Conservation (phyloP, 495 filamentous ascomycete species). For the Parathielavia appendiculata region DNA sequence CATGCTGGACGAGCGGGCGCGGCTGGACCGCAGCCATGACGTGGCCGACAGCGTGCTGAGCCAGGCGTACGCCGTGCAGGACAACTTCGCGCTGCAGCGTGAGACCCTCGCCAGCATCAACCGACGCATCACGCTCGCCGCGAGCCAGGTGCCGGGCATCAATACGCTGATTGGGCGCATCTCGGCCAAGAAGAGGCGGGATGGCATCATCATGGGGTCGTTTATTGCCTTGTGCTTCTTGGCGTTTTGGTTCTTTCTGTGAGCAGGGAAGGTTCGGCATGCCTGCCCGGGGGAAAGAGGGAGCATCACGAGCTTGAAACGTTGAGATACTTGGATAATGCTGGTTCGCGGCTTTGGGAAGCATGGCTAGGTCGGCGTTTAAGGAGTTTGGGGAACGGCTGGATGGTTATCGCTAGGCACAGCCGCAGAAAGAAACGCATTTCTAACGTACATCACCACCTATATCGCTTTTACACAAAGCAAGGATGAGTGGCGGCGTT, state of each 20-base stretch:
- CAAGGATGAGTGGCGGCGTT: conserved; percentile 8
- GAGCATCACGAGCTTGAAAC: no score
- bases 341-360: no score
- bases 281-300: no score
- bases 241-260: conserved; percentile 79
- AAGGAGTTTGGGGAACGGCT: no score
- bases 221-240: conserved; percentile 92
- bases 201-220: conserved; percentile 84
- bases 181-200: conserved; percentile 87
- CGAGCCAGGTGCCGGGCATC: conserved; percentile 85
- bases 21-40: conserved; percentile 80
- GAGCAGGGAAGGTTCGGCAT: conserved; percentile 2
- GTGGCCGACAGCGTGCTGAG: conserved; percentile 86
- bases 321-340: not conserved
- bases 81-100: conserved; percentile 80
- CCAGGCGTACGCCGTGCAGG: conserved; percentile 95
- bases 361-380: no score
- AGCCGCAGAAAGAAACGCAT: not conserved
- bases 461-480: not conserved
- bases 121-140: conserved; percentile 78
- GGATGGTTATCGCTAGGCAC: not conserved
- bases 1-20: conserved; percentile 85
- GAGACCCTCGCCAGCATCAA: conserved; percentile 84
- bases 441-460: not conserved
- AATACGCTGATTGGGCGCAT: conserved; percentile 92